Conservation (phyloP, 2,329 filamentous ascomycete genomes). For the Apiospora saccharicola region DNA sequence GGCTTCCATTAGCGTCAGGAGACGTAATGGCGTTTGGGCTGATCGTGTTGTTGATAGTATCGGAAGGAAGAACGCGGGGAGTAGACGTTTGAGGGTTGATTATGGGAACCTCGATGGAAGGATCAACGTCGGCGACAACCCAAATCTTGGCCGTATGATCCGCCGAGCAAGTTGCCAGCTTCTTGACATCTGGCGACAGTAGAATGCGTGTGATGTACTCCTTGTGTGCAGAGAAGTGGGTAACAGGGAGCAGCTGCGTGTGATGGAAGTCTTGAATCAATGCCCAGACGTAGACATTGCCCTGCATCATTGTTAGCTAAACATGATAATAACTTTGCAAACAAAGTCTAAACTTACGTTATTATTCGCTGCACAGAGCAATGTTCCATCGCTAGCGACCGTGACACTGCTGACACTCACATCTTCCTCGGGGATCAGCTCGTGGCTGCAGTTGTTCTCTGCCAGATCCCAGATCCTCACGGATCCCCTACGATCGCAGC, state of each 20-base stretch:
- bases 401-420: constrained; percentile 94
- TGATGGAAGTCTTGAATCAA: constrained; percentile 84
- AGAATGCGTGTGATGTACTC: constrained; percentile 93
- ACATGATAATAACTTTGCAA: constrained; percentile 9
- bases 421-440: constrained; percentile 95
- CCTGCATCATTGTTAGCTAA: constrained; percentile 57
- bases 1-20: constrained; percentile 28
- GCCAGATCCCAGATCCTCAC: constrained; percentile 96
- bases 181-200: constrained; percentile 91
- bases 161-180: constrained; percentile 91
- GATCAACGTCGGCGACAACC: constrained; percentile 80
- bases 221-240: constrained; percentile 88
- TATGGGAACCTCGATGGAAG: constrained; percentile 35
- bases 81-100: constrained; percentile 29
- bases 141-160: constrained; percentile 97
- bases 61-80: constrained; percentile 21
- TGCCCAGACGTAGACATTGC: constrained; percentile 97
- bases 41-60: constrained; percentile 23
- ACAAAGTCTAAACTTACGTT: constrained; percentile 60
- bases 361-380: constrained; percentile 94
- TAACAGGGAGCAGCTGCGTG: constrained; percentile 85
- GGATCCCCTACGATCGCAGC: constrained; percentile 90
- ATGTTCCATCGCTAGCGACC: constrained; percentile 90
- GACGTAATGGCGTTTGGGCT: constrained; percentile 20
- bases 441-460: constrained; percentile 96